A percentile compares a stretch with the other conserved stretches of the same genome.
phyloP scores from a whole-genome alignment of 2,329 filamentous ascomycete species.

The Penicillium sp. region DNA sequence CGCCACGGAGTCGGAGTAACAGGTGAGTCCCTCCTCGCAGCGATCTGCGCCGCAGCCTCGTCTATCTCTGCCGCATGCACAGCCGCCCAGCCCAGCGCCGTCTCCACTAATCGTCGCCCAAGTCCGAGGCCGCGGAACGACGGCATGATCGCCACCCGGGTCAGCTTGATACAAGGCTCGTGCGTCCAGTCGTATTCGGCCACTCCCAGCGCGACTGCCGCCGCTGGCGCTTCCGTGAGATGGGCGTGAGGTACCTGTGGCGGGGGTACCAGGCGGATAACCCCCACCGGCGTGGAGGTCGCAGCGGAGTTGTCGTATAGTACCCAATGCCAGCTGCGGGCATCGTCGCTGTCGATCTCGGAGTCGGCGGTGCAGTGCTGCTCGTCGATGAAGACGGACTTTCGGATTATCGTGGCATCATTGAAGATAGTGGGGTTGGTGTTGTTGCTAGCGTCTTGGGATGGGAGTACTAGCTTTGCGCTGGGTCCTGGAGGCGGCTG shows the following conservation, averaged over 20 bases:
- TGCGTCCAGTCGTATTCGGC: slow-evolving; percentile 48
- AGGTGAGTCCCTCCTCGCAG: slow-evolving; percentile 45
- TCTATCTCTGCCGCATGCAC: slow-evolving; percentile 55
- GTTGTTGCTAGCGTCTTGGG: slow-evolving; percentile 15
- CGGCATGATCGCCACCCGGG: slow-evolving; percentile 68
- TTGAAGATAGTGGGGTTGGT: slow-evolving; percentile 54
- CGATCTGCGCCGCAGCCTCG: slow-evolving; percentile 14
- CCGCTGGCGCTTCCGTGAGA: slow-evolving; percentile 25
- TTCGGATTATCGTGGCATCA: slow-evolving; percentile 58
- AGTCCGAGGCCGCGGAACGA: slow-evolving; percentile 65
- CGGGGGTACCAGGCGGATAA: slow-evolving; percentile 76
- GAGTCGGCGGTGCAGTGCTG: slow-evolving; percentile 58
- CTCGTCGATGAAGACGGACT: slow-evolving; percentile 57
- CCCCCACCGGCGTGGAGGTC: slow-evolving; percentile 60
- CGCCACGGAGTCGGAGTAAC: slow-evolving; percentile 55
- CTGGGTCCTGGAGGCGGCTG: slow-evolving; percentile 25
- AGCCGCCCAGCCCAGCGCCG: slow-evolving; percentile 65
- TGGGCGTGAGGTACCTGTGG: slow-evolving; percentile 64
- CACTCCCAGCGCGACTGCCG: slow-evolving; percentile 13
- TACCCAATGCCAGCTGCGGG: slow-evolving; percentile 80
- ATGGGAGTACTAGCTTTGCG: slow-evolving; percentile 23
- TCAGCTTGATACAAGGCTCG: slow-evolving; percentile 80
- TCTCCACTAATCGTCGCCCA: slow-evolving; percentile 63
- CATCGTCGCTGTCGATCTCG: slow-evolving; percentile 79
- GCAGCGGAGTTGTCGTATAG: slow-evolving; percentile 63